Conservation (phyloP, 352 stramenopile genomes). For the Pythium phragmiticola region DNA sequence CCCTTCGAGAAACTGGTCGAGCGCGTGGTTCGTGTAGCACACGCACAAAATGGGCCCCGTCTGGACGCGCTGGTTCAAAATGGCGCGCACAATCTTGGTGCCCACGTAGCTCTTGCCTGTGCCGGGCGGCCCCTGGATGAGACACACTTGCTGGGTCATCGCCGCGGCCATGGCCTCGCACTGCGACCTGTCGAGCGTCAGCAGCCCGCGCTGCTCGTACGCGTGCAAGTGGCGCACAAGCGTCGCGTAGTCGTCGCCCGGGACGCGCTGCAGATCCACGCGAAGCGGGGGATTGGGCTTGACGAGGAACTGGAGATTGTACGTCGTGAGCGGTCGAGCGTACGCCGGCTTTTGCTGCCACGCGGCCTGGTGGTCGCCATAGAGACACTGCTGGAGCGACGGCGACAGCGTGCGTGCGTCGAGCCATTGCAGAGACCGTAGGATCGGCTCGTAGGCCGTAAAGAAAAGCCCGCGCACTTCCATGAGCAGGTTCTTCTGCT, state of each 20-base stretch:
- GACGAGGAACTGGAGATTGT: constrained; percentile 19
- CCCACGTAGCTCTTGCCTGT: constrained; percentile 88
- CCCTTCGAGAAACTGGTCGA: constrained; percentile 90
- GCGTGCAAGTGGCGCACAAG: constrained; percentile 4
- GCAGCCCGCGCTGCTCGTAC: constrained; percentile 14
- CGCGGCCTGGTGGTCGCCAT: constrained; percentile 25
- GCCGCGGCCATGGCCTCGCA: constrained; percentile 64
- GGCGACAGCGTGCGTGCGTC: constrained; percentile 27
- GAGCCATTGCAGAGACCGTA: constrained; percentile 36
- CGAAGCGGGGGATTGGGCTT: background rate
- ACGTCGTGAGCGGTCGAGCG: background rate
- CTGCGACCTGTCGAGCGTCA: constrained; percentile 53
- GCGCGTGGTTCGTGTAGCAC: constrained; percentile 90
- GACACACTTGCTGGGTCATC: constrained; percentile 63
- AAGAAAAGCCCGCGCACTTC: constrained; percentile 61
- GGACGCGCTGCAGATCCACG: constrained; percentile 10
- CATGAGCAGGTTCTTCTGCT: constrained; percentile 31
- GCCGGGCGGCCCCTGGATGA: constrained; percentile 81
- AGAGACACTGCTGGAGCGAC: constrained; percentile 36
- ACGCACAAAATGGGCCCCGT: constrained; percentile 70
- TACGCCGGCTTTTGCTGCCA: constrained; percentile 19
- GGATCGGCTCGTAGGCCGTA: constrained; percentile 45
- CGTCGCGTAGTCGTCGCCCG: constrained; percentile 1
- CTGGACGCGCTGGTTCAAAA: constrained; percentile 39
- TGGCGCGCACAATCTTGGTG: constrained; percentile 63